phyloP scores from a whole-genome alignment of 1,139 yeast species.

The Arxiozyma bovina region DNA sequence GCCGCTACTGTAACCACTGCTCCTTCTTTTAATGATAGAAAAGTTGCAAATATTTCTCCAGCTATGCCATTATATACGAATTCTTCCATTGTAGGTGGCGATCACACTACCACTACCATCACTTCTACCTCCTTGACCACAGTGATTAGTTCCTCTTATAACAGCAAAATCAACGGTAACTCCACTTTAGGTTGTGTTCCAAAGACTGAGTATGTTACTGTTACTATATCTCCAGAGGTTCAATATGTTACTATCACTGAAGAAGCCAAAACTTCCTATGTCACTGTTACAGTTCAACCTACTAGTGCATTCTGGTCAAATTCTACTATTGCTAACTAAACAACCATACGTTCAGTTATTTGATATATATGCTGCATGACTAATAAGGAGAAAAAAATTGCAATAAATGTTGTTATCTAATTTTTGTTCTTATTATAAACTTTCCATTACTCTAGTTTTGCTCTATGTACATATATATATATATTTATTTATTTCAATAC shows the following conservation, averaged over 20 bases:
- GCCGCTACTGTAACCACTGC: slow-evolving; percentile 1
- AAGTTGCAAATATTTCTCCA: not conserved
- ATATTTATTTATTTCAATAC: not conserved
- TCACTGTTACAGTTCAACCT: slow-evolving; percentile 5
- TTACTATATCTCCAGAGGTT: slow-evolving; percentile 15
- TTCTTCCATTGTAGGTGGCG: not conserved
- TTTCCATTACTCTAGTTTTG: not conserved
- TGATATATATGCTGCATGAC: not conserved
- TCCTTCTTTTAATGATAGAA: not conserved
- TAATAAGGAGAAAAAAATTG: not conserved
- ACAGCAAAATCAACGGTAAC: not conserved
- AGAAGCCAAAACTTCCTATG: slow-evolving; percentile 6
- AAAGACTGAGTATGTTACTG: slow-evolving; percentile 21
- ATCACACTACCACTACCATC: slow-evolving; percentile 11
- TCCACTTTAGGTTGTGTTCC: slow-evolving; percentile 13
- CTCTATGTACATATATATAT: not conserved
- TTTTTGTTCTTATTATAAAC: not conserved
- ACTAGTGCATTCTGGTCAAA: slow-evolving; percentile 8
- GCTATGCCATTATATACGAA: not conserved
- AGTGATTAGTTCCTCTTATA: slow-evolving; percentile 9
- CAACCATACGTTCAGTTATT: not conserved
- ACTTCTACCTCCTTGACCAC: slow-evolving; percentile 19
- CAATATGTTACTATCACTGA: slow-evolving; percentile 11
- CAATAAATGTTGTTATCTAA: too few species aligned
- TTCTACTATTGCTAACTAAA: slow-evolving; percentile 7